Evolutionary conservation across 306 rosid species (phyloP).

Genomic region (Echinosophora koreensis): DNA sequence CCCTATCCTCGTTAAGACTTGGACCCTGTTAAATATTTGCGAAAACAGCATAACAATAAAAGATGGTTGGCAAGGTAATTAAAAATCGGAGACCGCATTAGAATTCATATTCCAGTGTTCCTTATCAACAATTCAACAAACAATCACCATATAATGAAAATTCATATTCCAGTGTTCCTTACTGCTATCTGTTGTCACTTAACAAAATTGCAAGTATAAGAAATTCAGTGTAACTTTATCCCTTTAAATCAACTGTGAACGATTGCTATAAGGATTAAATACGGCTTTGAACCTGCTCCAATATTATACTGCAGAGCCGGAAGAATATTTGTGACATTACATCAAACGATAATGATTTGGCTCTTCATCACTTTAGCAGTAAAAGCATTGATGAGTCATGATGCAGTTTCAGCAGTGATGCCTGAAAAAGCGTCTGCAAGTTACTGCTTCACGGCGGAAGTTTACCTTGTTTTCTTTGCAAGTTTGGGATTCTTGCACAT

Average conservation of each 20-base stretch:
- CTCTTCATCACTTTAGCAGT: slow-evolving; percentile 22
- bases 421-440: slow-evolving; percentile 47
- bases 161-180: slow-evolving; percentile 39
- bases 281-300: slow-evolving; percentile 30
- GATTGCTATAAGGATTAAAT: slow-evolving; percentile 34
- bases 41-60: not conserved
- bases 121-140: slow-evolving; percentile 44
- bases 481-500: slow-evolving; percentile 92
- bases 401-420: slow-evolving; percentile 37
- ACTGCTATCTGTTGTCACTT: slow-evolving; percentile 44
- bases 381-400: slow-evolving; percentile 32
- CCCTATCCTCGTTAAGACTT: too few relatives aligned
- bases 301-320: slow-evolving; percentile 40
- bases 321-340: slow-evolving; percentile 36
- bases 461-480: slow-evolving; percentile 75
- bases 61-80: not conserved
- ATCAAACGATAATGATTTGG: slow-evolving; percentile 14
- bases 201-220: slow-evolving; percentile 43
- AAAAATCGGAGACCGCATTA: slow-evolving; percentile 17
- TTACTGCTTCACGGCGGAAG: slow-evolving; percentile 37
- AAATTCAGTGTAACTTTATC: slow-evolving; percentile 48
- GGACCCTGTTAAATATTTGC: not conserved
- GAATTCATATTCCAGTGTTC: too few relatives aligned
- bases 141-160: slow-evolving; percentile 36
- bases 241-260: slow-evolving; percentile 45